Conservation (phyloP, 306 rosid genomes). For the Oemleria cerasiformis region DNA sequence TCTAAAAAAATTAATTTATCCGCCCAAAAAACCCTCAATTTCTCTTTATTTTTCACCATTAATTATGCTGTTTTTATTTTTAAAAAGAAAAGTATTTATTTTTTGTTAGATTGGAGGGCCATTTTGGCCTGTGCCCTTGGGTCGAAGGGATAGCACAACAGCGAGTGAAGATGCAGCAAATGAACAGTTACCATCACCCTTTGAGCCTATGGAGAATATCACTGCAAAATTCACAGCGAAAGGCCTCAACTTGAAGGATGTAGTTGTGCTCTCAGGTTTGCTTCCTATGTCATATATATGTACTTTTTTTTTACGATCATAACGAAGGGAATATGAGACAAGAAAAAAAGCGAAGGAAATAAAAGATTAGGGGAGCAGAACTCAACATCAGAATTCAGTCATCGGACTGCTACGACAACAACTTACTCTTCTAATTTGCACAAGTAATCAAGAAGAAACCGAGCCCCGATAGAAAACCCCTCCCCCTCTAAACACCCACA, state of each 20-base stretch:
- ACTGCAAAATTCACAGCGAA: constrained; percentile 61
- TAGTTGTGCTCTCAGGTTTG: constrained; percentile 76
- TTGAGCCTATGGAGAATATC: constrained; percentile 64
- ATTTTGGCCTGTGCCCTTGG: constrained; percentile 64
- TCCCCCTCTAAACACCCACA: too few relatives aligned
- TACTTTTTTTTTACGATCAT: neutral
- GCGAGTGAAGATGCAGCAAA: constrained; percentile 57
- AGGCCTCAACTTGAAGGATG: constrained; percentile 67
- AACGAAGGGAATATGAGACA: too few relatives aligned
- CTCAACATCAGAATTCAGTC: too few relatives aligned
- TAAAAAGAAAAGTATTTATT: neutral
- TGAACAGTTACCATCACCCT: constrained; percentile 64
- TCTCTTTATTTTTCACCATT: neutral
- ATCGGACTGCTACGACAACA: too few relatives aligned
- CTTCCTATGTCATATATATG: neutral
- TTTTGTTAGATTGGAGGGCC: constrained; percentile 60
- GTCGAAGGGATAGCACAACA: constrained; percentile 79
- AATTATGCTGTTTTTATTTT: too few relatives aligned
- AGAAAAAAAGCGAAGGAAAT: too few relatives aligned
- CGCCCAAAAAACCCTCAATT: neutral
- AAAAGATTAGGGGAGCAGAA: too few relatives aligned
- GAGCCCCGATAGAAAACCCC: too few relatives aligned
- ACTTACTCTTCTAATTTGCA: too few relatives aligned
- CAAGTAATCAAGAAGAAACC: too few relatives aligned
- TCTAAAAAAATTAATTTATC: neutral